Base-by-base conservation (phyloP, 1,284 basidiomycete genomes). In the Grifola frondosa region DNA sequence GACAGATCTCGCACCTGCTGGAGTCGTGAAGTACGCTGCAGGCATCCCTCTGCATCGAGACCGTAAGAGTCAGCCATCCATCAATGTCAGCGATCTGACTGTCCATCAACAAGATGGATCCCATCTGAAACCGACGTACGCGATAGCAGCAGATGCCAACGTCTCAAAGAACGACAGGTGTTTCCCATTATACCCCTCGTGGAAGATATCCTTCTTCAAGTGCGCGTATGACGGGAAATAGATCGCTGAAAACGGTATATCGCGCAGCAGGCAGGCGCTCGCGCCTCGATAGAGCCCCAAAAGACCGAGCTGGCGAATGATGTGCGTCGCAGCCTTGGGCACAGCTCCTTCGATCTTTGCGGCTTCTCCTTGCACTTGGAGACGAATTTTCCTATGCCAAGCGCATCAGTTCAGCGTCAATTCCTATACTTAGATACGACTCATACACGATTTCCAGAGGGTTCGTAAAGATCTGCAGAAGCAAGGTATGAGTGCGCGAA, bases 351-450 rank as follows among this genome's bases (percentile, higher is more conserved):
- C 88, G 5, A 83, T 75, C 61, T 91, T 90, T 24, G 93, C 90
- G 25, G 91, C 84, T 71, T 99, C 96, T 32, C 97, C 96, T 65
- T 96, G 94, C 42, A 99, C 77, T 66, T 99, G 97, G 32, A 99
- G 72, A 45, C 96, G 90, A 61, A 99, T 99, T 77, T 99, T 98
- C 50, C 92, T 91, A 52, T 22, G 48, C 46, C 40, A 55, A 37
- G 34, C 40, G 30, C 35, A 56, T 53, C 50, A 55, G 33, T 39
- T 44, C 25, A 32, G 45, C 30, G 24, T 49, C 30, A 45, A 15
- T 23, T 24, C 17, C 17, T 17, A 10, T 35, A 19, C 22, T 36
- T 16, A 31, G 30, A 53, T 47, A 24, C 16, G 37, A n/a, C 37
- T 46, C 84, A 44, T 78, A 89, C 87, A 92, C 91, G 64, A 91